These are phyloP conservation scores for Debaryomyces coudertii DNA, from an alignment of 1,139 yeast genomes.

Conservation along the genomic window DNA sequence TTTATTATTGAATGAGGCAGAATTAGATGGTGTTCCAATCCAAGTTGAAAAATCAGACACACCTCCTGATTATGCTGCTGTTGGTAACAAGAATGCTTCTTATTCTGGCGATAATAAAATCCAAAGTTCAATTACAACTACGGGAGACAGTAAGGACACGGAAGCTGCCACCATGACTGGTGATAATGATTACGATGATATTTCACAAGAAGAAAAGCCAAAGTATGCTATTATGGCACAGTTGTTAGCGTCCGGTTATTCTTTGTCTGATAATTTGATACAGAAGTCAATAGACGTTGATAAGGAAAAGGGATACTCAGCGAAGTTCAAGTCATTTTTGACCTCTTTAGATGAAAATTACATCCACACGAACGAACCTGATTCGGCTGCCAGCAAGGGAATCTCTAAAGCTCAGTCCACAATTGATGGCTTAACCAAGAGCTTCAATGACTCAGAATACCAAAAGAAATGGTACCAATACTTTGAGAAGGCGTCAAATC, in stretches of 20 bases:
- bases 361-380: constrained; percentile 56
- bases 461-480: constrained; percentile 34
- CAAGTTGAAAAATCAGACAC: constrained; percentile 43
- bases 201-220: constrained; percentile 78
- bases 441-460: constrained; percentile 19
- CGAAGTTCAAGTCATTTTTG: constrained; percentile 59
- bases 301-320: constrained; percentile 62
- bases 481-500: constrained; percentile 38
- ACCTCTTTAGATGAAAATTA: constrained; percentile 60
- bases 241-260: constrained; percentile 71
- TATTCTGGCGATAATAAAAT: constrained; percentile 14
- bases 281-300: constrained; percentile 65
- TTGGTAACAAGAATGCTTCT: constrained; percentile 12
- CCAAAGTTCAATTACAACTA: constrained; percentile 11
- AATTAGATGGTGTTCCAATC: constrained; percentile 61
- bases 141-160: constrained; percentile 29
- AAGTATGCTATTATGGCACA: constrained; percentile 77
- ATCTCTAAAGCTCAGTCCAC: constrained; percentile 19
- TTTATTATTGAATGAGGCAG: constrained; percentile 70
- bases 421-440: constrained; percentile 9
- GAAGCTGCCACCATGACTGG: constrained; percentile 28
- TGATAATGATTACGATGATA: constrained; percentile 48
- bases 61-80: constrained; percentile 13
- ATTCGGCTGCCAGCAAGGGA: constrained; percentile 21
- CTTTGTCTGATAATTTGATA: constrained; percentile 62